Evolutionary conservation across 2,329 filamentous ascomycete genomes (phyloP), one percentile per base, ranked within the genome.

Genomic region (Alternaria solani): DNA sequence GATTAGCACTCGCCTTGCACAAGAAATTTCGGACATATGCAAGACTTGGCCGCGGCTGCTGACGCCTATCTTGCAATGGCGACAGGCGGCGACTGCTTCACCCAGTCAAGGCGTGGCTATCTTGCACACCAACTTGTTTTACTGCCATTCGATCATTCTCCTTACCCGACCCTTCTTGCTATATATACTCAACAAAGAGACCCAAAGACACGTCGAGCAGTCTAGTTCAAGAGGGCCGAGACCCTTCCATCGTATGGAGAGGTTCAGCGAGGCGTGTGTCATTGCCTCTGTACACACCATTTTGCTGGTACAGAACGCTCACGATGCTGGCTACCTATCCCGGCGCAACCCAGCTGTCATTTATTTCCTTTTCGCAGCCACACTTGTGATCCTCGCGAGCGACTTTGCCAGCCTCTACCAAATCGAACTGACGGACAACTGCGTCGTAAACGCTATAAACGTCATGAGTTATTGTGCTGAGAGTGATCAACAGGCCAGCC

Each of bases 81-180:
- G 81, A 41, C 81, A 83, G 56, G 81, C 84, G n/a, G 77, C 78
- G 6, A 76, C 78, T 32, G 78, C 77, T 2, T 75, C 77, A 30
- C 78, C 83, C n/a, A 80, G 80, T 20, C 81, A 86, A 61, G 84
- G 84, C 4, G 83, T 89, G 34, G 84, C 86, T 4, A 84, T 88
- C n/a, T 75, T 90, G 6, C 88, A 90, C 64, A 80, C 85, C 58
- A 88, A 89, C 60, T 78, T 90, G 25, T 79, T 89, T 36, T 86
- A 89, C 58, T 86, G 83, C 56, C 87, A 90, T 69, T 86, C 87
- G 0, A 83, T 89, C 42, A 84, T 90, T 26, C 80, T 91, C 0
- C 81, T 91, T 1, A 88, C 86, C 1, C 81, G 88, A 28, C 88
- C 89, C 0, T 90, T 90, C 71, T 88, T 90, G 59, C 76, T 89